Evolutionary conservation across 108 stramenopile genomes (phyloP).

Genomic region (Bacterosira constricta): DNA sequence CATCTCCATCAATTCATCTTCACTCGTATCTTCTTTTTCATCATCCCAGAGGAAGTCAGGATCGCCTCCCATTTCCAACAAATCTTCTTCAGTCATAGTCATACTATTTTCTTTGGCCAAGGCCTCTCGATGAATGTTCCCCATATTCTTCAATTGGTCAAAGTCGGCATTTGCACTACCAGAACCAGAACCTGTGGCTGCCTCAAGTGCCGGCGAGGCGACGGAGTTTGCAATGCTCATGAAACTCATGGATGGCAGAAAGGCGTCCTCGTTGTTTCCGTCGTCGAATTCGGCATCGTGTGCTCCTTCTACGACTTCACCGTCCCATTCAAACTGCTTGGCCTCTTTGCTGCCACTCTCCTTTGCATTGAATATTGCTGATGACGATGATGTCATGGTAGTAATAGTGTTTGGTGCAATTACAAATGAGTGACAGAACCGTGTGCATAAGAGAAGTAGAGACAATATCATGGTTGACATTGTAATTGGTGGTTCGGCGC

Average conservation of each 20-base stretch:
- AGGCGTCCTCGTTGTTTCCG: not conserved
- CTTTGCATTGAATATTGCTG: not conserved
- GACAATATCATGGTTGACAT: not conserved
- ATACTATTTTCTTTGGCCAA: too few species aligned
- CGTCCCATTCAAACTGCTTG: conserved; percentile 16
- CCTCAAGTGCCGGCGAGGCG: conserved; percentile 6
- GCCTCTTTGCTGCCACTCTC: not conserved
- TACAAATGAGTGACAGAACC: not conserved
- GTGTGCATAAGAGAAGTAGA: not conserved
- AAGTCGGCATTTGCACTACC: not conserved
- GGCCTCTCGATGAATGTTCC: conserved; percentile 6
- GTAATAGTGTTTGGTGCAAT: not conserved
- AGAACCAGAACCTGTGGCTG: not conserved
- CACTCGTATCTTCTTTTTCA: not conserved
- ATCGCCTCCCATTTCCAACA: conserved; percentile 21
- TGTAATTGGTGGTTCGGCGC: not conserved
- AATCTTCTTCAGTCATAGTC: conserved; percentile 15
- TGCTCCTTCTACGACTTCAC: conserved; percentile 9
- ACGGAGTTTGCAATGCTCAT: conserved; percentile 17
- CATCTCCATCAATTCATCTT: conserved; percentile 24
- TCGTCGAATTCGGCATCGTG: conserved; percentile 23
- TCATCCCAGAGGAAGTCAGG: conserved; percentile 16
- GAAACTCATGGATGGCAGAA: conserved; percentile 18
- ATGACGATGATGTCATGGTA: not conserved
- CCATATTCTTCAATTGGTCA: conserved; percentile 1